A percentile compares a stretch with the other conserved stretches of the same genome.
Evolutionary conservation across 768 basidiomycete species (phyloP).

Genomic region (Calocybe indica): DNA sequence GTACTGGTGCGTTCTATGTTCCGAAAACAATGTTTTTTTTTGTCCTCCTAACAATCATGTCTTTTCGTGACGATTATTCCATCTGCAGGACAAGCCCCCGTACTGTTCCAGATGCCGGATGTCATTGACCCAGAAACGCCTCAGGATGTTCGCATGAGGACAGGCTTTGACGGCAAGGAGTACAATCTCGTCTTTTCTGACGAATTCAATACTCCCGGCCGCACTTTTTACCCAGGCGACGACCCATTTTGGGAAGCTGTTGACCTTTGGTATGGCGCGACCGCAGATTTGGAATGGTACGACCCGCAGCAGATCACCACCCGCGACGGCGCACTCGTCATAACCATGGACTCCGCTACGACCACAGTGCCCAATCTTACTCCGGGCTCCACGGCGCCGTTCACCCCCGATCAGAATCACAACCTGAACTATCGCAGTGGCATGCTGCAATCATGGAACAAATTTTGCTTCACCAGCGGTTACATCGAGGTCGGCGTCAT

Average conservation of each 20-base stretch:
- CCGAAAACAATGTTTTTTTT: neutral
- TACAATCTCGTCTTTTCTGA: conserved; percentile 69
- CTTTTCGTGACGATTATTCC: conserved; percentile 38
- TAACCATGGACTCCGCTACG: conserved; percentile 52
- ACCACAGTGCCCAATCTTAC: conserved; percentile 26
- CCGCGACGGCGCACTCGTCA: conserved; percentile 55
- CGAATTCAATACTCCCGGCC: conserved; percentile 59
- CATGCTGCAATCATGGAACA: conserved; percentile 89
- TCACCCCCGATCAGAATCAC: conserved; percentile 45
- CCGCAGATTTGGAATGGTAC: conserved; percentile 73
- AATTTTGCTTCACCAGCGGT: conserved; percentile 80
- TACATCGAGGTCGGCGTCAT: conserved; percentile 66
- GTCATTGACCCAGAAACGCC: conserved; percentile 75
- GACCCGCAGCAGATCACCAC: conserved; percentile 65
- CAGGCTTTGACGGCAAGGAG: conserved; percentile 64
- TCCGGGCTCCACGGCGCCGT: conserved; percentile 38
- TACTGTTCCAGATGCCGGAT: conserved; percentile 24
- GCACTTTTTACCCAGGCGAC: conserved; percentile 42
- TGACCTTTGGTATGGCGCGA: conserved; percentile 69
- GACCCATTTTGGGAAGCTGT: conserved; percentile 70
- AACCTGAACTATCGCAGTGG: conserved; percentile 59
- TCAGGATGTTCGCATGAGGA: conserved; percentile 43
- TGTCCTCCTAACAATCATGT: conserved; percentile 7
- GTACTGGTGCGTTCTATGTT: conserved; percentile 26
- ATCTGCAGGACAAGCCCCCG: conserved; percentile 30